These are phyloP conservation scores for Lomentospora prolificans DNA, from an alignment of 2,329 filamentous ascomycete genomes.

Conservation along the genomic window DNA sequence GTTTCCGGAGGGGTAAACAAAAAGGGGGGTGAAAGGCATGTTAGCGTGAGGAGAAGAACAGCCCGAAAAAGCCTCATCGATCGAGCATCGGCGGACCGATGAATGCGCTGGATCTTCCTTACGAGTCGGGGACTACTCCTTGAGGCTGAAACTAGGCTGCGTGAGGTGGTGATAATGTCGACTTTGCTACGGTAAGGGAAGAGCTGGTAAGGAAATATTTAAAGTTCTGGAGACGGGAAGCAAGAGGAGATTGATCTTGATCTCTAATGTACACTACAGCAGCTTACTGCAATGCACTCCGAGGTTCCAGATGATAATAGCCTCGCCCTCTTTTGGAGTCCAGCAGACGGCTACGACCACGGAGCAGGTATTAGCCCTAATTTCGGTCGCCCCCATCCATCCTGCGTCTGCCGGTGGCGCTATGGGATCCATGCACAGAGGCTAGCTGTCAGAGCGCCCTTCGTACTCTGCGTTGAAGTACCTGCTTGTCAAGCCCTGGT, in stretches of 20 bases:
- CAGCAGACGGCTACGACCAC: not conserved
- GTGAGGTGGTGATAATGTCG: too few species aligned
- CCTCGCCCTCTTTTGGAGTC: not conserved
- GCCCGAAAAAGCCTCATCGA: not conserved
- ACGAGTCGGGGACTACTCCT: too few species aligned
- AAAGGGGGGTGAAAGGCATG: not conserved
- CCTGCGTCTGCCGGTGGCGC: not conserved
- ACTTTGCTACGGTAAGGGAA: too few species aligned
- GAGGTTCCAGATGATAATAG: not conserved
- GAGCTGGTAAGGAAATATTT: not conserved
- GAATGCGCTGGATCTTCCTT: too few species aligned
- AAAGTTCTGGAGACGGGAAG: not conserved
- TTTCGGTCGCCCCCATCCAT: not conserved
- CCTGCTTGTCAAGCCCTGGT: too few species aligned
- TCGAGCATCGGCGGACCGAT: not conserved
- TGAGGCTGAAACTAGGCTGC: too few species aligned
- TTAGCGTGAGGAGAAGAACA: slow-evolving; percentile 1
- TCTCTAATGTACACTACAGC: not conserved
- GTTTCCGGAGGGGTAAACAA: not conserved
- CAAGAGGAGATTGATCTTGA: not conserved
- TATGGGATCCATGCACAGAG: not conserved
- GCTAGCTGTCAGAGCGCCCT: not conserved
- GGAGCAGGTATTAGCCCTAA: not conserved
- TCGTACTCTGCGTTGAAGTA: not conserved
- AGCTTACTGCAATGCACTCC: slow-evolving; percentile 1